These are phyloP conservation scores for Petasospora fabianii DNA, from an alignment of 1,139 yeast species.

Conservation along the genomic window DNA sequence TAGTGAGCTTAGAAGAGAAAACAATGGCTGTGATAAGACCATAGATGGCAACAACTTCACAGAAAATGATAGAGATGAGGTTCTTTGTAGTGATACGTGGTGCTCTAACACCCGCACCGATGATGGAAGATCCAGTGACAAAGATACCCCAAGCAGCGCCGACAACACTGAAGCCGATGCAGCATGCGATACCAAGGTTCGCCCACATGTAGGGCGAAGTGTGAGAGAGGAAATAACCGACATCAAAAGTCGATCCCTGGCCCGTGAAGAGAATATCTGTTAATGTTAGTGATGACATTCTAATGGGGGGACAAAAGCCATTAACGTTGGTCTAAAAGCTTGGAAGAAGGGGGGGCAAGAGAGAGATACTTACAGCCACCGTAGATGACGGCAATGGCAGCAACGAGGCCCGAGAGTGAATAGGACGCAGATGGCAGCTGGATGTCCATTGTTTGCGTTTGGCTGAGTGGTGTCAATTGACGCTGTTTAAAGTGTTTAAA, in stretches of 20 bases:
- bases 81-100: slow-evolving; percentile 97
- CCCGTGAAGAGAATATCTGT: slow-evolving; percentile 82
- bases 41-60: slow-evolving; percentile 98
- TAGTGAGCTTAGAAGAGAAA: slow-evolving; percentile 86
- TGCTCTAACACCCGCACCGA: slow-evolving; percentile 98
- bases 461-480: neutral
- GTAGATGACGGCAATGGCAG: slow-evolving; percentile 24
- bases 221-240: slow-evolving; percentile 79
- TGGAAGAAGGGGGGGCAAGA: neutral
- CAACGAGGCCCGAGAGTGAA: slow-evolving; percentile 19
- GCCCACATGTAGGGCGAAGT: slow-evolving; percentile 99
- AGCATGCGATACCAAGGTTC: slow-evolving; percentile 80
- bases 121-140: slow-evolving; percentile 87
- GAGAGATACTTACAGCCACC: slow-evolving; percentile 30
- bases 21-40: slow-evolving; percentile 98
- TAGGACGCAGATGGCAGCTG: slow-evolving; percentile 19
- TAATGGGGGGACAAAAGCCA: neutral
- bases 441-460: slow-evolving; percentile 8
- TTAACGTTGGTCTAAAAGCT: too few species aligned
- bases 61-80: slow-evolving; percentile 92
- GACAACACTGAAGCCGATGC: slow-evolving; percentile 91
- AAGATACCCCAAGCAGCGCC: slow-evolving; percentile 99
- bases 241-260: slow-evolving; percentile 84
- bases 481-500: too few species aligned
- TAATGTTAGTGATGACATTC: slow-evolving; percentile 2